phyloP scores from a whole-genome alignment of 345 rosid genomes.

The Fremontodendron californicum region DNA sequence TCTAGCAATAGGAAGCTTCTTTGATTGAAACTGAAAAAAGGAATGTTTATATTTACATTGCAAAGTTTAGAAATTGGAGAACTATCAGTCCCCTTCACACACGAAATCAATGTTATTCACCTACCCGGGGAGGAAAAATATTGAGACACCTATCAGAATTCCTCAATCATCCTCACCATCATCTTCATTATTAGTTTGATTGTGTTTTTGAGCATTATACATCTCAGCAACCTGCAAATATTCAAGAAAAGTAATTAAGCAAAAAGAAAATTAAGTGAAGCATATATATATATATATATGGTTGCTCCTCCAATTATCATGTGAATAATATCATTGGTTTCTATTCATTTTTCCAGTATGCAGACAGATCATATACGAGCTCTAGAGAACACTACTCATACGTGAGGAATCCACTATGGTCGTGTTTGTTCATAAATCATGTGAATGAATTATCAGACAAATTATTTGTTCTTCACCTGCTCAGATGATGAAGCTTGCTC shows the following conservation, averaged over 20 bases:
- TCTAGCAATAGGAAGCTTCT: background rate
- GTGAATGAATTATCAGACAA: background rate
- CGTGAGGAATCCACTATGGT: background rate
- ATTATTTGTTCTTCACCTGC: constrained; percentile 46
- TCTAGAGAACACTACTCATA: background rate
- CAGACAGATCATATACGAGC: background rate
- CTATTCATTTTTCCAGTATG: background rate
- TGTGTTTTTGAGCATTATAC: constrained; percentile 72
- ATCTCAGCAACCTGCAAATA: constrained; percentile 76
- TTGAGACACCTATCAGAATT: background rate
- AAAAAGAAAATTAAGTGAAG: background rate
- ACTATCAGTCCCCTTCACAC: background rate
- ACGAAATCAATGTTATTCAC: background rate
- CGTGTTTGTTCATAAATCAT: background rate
- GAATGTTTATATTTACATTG: background rate
- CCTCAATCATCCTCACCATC: constrained; percentile 65
- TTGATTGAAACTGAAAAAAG: background rate
- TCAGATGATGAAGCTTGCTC: constrained; percentile 81
- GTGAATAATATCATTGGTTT: background rate
- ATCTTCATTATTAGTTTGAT: constrained; percentile 57
- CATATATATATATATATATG: too few species aligned
- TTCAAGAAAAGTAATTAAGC: background rate
- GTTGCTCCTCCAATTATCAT: background rate
- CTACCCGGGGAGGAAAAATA: background rate
- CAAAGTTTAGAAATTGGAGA: background rate